Evolutionary conservation across 495 filamentous ascomycete genomes (phyloP).

Genomic region (Aspergillus avenaceus): DNA sequence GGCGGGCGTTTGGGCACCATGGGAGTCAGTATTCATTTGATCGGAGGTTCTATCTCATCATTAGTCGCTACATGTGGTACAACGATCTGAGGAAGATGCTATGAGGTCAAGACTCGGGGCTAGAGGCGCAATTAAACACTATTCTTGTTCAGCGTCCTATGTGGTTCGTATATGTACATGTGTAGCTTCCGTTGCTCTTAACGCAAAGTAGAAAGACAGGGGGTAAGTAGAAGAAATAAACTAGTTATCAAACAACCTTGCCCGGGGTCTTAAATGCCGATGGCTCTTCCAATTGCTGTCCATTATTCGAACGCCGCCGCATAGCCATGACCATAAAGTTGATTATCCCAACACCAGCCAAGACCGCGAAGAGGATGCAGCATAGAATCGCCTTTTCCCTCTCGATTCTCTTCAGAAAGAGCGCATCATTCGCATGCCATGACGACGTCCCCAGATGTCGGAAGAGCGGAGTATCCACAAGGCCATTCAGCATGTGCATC

Average conservation of each 20-base stretch:
- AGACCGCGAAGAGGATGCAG: not conserved
- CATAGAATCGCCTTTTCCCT: not conserved
- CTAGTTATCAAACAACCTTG: not conserved
- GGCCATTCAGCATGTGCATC: slow-evolving; percentile 41
- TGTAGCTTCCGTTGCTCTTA: not conserved
- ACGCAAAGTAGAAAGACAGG: not conserved
- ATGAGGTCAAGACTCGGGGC: too few relatives aligned
- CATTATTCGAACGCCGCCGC: not conserved
- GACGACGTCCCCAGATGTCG: slow-evolving; percentile 42
- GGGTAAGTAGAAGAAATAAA: not conserved
- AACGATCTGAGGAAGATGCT: slow-evolving; percentile 4
- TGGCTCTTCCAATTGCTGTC: not conserved
- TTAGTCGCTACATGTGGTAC: slow-evolving; percentile 13
- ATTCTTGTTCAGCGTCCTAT: not conserved
- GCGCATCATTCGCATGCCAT: slow-evolving; percentile 42
- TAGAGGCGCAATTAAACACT: not conserved
- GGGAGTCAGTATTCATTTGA: slow-evolving; percentile 12
- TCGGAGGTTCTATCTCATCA: slow-evolving; percentile 5
- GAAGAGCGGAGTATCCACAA: slow-evolving; percentile 40
- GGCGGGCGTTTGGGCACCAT: slow-evolving; percentile 6
- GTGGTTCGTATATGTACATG: not conserved
- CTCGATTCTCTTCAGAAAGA: not conserved
- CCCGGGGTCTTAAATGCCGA: not conserved
- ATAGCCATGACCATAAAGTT: not conserved
- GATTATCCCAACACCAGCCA: not conserved